Percentiles rank a stretch among this genome's conserved stretches.
Conservation (phyloP, 257 asterid genomes). For the Rhazya stricta region DNA sequence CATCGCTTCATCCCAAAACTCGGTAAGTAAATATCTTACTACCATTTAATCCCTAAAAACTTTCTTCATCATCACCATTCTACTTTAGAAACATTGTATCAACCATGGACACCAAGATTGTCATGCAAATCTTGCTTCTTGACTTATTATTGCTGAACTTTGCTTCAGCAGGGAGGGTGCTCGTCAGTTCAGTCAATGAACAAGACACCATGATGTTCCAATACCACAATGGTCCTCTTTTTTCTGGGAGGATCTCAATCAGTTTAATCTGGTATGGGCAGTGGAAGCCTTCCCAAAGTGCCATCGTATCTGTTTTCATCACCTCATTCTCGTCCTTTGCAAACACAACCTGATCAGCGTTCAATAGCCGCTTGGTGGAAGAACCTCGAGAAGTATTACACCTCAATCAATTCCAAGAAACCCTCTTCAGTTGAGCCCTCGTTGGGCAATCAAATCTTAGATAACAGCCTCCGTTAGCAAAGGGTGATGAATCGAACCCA, state of each 20-base stretch:
- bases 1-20: not conserved
- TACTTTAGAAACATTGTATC: not conserved
- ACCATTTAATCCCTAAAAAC: not conserved
- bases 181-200: constrained; percentile 4
- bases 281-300: constrained; percentile 30
- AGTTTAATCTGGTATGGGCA: constrained; percentile 43
- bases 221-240: constrained; percentile 46
- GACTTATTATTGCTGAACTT: not conserved
- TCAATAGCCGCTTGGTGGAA: constrained; percentile 27
- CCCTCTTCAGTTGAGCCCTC: not conserved
- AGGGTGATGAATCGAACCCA: constrained; percentile 1
- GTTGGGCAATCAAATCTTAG: constrained; percentile 17
- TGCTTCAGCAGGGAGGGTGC: not conserved
- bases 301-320: constrained; percentile 33
- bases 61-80: not conserved
- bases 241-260: constrained; percentile 33
- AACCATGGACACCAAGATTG: not conserved
- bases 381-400: constrained; percentile 18
- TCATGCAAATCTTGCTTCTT: constrained; percentile 1
- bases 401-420: constrained; percentile 2
- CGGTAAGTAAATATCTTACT: not conserved
- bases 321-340: constrained; percentile 20
- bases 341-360: constrained; percentile 10
- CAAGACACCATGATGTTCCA: constrained; percentile 19
- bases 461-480: not conserved